Base-by-base conservation (phyloP, 2,329 filamentous ascomycete genomes). In the Fusarium coicis region DNA sequence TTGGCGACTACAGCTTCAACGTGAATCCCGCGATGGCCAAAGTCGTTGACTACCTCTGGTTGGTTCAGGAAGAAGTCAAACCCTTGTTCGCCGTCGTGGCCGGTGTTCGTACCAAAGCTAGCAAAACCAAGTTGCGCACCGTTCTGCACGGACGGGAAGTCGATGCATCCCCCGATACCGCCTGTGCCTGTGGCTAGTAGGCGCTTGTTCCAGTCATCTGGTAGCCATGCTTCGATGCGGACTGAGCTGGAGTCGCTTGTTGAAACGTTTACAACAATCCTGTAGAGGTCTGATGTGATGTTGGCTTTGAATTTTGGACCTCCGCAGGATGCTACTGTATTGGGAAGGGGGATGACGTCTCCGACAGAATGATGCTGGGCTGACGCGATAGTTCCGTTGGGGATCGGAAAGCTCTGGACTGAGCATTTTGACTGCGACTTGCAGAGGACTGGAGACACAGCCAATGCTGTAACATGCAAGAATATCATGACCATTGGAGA, bases 31-130 rank as follows among this genome's bases (percentile, higher is more conserved):
- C 64, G n/a, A 30, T 67, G 62, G 1, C 62, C 64, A 1, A 67
- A 67, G 10, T 67, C 62, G n/a, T 66, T 67, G 14, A 66, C 53
- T 0, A 44, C 36, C 11, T 52, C 62, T 4, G 64, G 64, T 2
- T 66, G 44, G 15, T 67, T 67, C 0, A 67, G 28, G 4, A 67
- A 67, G 34, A 67, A 67, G 6, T 66, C 62, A 5, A 67, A 67
- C 0, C 64, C 64, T 16, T 49, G n/a, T 7, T 53, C 39, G 3
- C 64, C 62, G 6, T 67, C 64, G 1, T 67, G 64, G 3, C 64
- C 62, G 0, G 62, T 40, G 16, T 67, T 67, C 0, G 64, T 67
- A 2, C 64, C 64, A 0, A 67, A 67, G 26, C 62, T 60, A 2
- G 64, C 62, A 14, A 66, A 67, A 0, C 54, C 46, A 7, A 67